phyloP scores from a whole-genome alignment of 305 asterid genomes.

The Fraxinus ornus region DNA sequence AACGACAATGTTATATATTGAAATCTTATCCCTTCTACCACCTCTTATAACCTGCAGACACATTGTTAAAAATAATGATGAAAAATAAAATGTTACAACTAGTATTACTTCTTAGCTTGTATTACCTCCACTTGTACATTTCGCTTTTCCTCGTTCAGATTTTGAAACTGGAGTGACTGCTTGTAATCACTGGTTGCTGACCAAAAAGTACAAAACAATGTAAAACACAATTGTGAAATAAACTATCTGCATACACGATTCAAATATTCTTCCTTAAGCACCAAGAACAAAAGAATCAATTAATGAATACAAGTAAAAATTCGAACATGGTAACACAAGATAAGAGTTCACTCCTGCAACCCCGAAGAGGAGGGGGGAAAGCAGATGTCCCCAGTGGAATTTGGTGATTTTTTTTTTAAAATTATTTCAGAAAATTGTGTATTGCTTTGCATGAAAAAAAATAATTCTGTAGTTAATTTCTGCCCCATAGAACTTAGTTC shows the following conservation, averaged over 20 bases:
- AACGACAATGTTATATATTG: constrained; percentile 89
- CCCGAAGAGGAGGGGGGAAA: not conserved
- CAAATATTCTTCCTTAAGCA: not conserved
- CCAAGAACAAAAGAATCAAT: not conserved
- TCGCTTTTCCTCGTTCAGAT: constrained; percentile 84
- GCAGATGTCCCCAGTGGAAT: not conserved
- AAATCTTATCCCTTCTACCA: constrained; percentile 79
- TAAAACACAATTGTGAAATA: not conserved
- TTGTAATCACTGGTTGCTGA: constrained; percentile 89
- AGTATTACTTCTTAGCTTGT: constrained; percentile 14
- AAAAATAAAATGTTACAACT: not conserved
- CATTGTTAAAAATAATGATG: not conserved
- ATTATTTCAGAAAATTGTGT: not conserved
- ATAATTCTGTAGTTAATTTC: not conserved
- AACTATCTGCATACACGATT: not conserved
- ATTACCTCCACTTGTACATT: constrained; percentile 86
- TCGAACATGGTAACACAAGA: constrained; percentile 14
- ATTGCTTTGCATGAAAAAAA: not conserved
- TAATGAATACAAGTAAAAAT: not conserved
- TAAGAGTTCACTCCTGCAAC: not conserved
- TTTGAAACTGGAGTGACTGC: constrained; percentile 92
- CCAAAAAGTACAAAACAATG: constrained; percentile 25
- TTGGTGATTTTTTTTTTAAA: not conserved
- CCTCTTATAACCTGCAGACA: constrained; percentile 70
- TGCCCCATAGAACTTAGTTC: not conserved